phyloP scores from a whole-genome alignment of 1,139 yeast species.

The Spathaspora sp. region DNA sequence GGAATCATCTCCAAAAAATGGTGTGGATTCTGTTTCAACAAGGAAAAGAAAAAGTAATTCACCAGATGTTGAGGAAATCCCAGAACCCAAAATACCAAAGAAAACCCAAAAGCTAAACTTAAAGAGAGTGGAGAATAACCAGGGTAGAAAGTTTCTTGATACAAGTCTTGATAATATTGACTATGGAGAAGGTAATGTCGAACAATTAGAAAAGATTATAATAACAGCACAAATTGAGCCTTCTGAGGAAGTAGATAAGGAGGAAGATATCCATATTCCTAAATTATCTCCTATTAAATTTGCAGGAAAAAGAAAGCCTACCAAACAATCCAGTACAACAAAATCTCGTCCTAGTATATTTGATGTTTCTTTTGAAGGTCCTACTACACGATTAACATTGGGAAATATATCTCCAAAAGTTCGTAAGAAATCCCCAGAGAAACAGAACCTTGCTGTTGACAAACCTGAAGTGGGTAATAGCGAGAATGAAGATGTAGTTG shows the following conservation, averaged over 20 bases:
- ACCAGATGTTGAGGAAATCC: not conserved
- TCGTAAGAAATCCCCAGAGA: not conserved
- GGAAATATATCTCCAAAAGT: not conserved
- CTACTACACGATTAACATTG: not conserved
- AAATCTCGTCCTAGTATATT: conserved; percentile 12
- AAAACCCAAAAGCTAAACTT: conserved; percentile 7
- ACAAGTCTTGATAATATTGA: conserved; percentile 10
- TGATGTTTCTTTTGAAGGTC: conserved; percentile 14
- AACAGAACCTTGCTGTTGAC: too few species aligned
- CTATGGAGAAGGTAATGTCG: conserved; percentile 11
- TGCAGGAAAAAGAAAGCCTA: not conserved
- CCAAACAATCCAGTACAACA: conserved; percentile 3
- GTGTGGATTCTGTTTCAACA: too few species aligned
- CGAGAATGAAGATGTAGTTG: not conserved
- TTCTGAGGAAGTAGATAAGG: not conserved
- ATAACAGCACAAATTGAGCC: conserved; percentile 7
- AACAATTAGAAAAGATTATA: conserved; percentile 10
- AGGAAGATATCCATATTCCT: not conserved
- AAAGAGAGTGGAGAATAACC: conserved; percentile 4
- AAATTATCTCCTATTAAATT: conserved; percentile 10
- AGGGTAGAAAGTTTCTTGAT: conserved; percentile 7
- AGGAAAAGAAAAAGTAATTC: conserved; percentile 1
- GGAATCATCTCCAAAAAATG: not conserved
- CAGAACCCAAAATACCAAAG: not conserved
- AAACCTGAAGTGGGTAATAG: too few species aligned